Conservation (phyloP, 768 basidiomycete species). For the Leccinum olivaceopallidum region DNA sequence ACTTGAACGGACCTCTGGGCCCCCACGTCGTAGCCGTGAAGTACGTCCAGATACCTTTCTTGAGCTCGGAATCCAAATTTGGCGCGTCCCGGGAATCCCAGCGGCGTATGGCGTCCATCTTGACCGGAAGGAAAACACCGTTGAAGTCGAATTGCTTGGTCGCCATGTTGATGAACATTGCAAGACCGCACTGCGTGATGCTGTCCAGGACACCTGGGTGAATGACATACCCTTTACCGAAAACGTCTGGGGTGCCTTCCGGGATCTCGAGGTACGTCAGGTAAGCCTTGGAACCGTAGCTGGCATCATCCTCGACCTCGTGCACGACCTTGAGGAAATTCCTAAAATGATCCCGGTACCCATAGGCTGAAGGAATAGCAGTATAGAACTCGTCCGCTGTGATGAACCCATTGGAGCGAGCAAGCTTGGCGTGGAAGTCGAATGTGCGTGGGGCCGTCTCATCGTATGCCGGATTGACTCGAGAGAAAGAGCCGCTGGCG, state of each 20-base stretch:
- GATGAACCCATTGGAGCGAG: constrained; percentile 18
- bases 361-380: constrained; percentile 20
- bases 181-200: constrained; percentile 25
- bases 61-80: constrained; percentile 27
- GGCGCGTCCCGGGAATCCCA: constrained; percentile 30
- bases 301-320: constrained; percentile 28
- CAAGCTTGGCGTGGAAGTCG: constrained; percentile 25
- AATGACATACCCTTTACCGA: constrained; percentile 31
- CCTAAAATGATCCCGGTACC: constrained; percentile 27
- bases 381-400: constrained; percentile 22
- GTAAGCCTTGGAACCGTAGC: constrained; percentile 31
- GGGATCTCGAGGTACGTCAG: constrained; percentile 25
- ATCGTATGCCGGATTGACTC: constrained; percentile 28
- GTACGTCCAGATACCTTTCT: constrained; percentile 33
- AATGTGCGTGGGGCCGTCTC: constrained; percentile 22
- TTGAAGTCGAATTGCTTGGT: constrained; percentile 34
- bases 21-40: constrained; percentile 27
- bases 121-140: constrained; percentile 33
- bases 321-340: constrained; percentile 31
- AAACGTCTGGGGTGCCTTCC: constrained; percentile 28
- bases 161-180: constrained; percentile 32
- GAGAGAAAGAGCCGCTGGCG: constrained; percentile 31
- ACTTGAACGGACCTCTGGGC: constrained; percentile 23
- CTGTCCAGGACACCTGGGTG: constrained; percentile 37
- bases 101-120: constrained; percentile 31